Base-by-base conservation (phyloP, 2,329 filamentous ascomycete species). In the Neofusicoccum ribis region DNA sequence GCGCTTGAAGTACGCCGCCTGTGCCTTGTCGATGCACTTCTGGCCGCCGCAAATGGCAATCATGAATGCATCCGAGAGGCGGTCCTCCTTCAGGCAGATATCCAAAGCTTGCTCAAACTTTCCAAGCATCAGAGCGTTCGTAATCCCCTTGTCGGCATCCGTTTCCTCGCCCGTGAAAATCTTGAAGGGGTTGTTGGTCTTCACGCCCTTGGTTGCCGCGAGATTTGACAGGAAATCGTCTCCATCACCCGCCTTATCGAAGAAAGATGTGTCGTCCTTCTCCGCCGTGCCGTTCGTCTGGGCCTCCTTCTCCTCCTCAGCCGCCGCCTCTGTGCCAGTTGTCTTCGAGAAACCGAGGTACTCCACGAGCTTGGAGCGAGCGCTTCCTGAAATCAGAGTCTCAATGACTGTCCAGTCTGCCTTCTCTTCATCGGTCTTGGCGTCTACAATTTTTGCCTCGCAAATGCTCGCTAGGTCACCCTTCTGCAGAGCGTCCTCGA, bases 41-140 rank as follows among this genome's bases (percentile, higher is more conserved):
- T 96, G 92, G 56, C 94, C 95, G 66, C 95, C 93, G 72, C 93
- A 98, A 72, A 98, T 97, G 52, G 96, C 95, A 74, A 99, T 94
- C 82, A 99, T 92, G 79, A 99, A 97, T 44, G 95, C 95, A 80
- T 99, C 95, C 0, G 95, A 95, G 76, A 98, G 88, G 62, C 93
- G 89, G 69, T 96, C 89, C 77, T 97, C 92, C 72, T 91, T 89
- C 15, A 99, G 81, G 71, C 93, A 97, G 60, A 97, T 87, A 65
- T 96, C 91, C 65, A 96, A 89, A 17, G 95, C 95, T 75, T 91
- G 91, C 65, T 93, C 88, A 72, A 99, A 99, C 69, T 96, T 87
- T 7, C 95, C 95, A 9, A 98, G 84, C 81, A 98, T 91, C 66
- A 99, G 80, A 37, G 94, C 91, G 71, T 88, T 89, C 3, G 95